Percentiles rank a stretch among this genome's conserved stretches.
Evolutionary conservation across 257 asterid genomes (phyloP).

Genomic region (Oldenlandia corymbosa): DNA sequence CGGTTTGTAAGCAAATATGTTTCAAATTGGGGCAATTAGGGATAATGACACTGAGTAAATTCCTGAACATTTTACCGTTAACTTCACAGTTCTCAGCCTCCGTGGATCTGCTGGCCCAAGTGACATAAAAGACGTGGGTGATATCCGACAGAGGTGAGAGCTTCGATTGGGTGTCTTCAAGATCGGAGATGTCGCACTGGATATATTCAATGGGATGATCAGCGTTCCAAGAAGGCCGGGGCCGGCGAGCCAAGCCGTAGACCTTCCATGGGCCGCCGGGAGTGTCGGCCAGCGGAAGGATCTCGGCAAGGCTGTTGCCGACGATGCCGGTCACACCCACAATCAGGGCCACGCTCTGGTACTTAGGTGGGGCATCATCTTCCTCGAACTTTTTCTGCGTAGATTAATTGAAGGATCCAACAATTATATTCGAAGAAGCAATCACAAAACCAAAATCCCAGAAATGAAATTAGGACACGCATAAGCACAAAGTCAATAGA

Average conservation of each 20-base stretch:
- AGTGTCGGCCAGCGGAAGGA: conserved; percentile 89
- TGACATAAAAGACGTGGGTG: conserved; percentile 72
- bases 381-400: conserved; percentile 58
- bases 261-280: conserved; percentile 99
- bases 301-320: conserved; percentile 91
- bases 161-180: conserved; percentile 44
- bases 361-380: conserved; percentile 56
- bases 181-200: conserved; percentile 64
- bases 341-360: conserved; percentile 74
- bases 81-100: conserved; percentile 67
- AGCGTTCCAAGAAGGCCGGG: conserved; percentile 74
- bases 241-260: conserved; percentile 87
- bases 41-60: conserved; percentile 47
- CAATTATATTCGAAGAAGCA: no score
- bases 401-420: no score
- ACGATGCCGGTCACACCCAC: conserved; percentile 93
- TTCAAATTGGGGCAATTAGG: conserved; percentile 65
- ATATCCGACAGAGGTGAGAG: conserved; percentile 55
- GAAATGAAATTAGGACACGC: background rate
- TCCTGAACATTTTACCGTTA: conserved; percentile 67
- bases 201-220: conserved; percentile 71
- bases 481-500: no score
- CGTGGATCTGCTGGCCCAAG: conserved; percentile 61
- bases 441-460: background rate
- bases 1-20: conserved; percentile 76